Percentiles rank a stretch among this genome's conserved stretches.
phyloP scores from a whole-genome alignment of 83 land plant species.

The Larix sibirica region DNA sequence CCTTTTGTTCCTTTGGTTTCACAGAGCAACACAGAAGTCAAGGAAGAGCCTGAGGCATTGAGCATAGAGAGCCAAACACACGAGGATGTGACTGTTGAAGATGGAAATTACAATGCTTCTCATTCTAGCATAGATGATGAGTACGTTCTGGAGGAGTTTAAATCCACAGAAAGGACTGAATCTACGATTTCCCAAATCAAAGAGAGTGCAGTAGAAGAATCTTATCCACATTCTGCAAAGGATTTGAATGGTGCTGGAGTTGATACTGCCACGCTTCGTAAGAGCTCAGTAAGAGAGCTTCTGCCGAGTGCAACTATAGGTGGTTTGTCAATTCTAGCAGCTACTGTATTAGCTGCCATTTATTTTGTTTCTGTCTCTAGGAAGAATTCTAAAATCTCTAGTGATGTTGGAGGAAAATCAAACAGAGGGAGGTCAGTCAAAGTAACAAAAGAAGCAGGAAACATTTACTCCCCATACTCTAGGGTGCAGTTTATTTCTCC shows the following conservation, averaged over 20 bases:
- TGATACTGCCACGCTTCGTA: neutral
- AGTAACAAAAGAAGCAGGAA: neutral
- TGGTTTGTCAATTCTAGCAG: slow-evolving; percentile 9
- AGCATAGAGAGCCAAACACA: neutral
- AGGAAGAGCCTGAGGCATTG: neutral
- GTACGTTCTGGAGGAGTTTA: neutral
- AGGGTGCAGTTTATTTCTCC: neutral
- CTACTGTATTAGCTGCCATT: neutral
- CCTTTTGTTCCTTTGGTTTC: no score
- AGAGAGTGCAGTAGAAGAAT: neutral
- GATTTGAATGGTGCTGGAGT: neutral
- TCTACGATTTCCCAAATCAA: neutral
- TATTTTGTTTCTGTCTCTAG: neutral
- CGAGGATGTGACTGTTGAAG: neutral
- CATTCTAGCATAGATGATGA: neutral
- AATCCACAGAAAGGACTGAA: neutral
- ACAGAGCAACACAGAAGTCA: no score
- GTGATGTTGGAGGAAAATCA: neutral
- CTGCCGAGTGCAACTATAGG: neutral
- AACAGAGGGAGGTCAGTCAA: neutral
- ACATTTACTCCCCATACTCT: neutral
- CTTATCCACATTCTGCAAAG: neutral
- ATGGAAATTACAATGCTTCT: neutral
- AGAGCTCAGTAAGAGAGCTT: neutral
- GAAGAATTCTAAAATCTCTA: neutral